Base-by-base conservation (phyloP, 2,329 filamentous ascomycete genomes). In the Colletotrichum paranaense region DNA sequence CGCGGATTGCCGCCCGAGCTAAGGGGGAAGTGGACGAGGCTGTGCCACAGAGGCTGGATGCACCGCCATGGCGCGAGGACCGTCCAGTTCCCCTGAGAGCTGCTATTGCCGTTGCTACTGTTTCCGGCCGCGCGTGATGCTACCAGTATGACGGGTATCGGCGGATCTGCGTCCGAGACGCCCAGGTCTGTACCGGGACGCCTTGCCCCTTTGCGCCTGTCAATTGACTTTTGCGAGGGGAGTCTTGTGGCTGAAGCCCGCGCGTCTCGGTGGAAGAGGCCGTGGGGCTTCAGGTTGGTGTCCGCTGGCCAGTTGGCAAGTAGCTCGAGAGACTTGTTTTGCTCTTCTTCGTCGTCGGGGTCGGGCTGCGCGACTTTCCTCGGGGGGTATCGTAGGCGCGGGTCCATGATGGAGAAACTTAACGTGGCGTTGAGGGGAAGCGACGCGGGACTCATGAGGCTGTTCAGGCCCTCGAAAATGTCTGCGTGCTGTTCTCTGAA, bases 21-120 rank as follows among this genome's bases (percentile, higher is more conserved):
- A 0, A 97, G 86, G 0, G 94, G 94, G 73, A 92, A 95, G 79
- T 95, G 95, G 83, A 97, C 92, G 16, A 98, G 84, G 59, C 91
- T 92, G 77, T 96, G 93, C 97, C 97, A 99, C 38, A 98, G 87
- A 0, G 94, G 91, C 46, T 91, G 86, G 46, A 98, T 93, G 77
- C 94, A 98, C 79, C 94, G 95, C 95, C 96, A 98, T 0, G 97
- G 97, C 3, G 97, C 88, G 28, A 98, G 86, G 1, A 98, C 81
- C 0, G 92, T 97, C 95, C 95, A 98, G 0, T 88, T 92, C 0
- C 93, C 92, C 60, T 93, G 91, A 1, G 86, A 84, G 59, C 88
- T 88, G 12, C 82, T 84, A 49, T 83, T 42, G 0, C 16, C 16
- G 11, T 35, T 35, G 32, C 32, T 35, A 16, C 2, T 42, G 38